Conservation (phyloP, 306 rosid genomes). For the Lithocarpus polystachyus region DNA sequence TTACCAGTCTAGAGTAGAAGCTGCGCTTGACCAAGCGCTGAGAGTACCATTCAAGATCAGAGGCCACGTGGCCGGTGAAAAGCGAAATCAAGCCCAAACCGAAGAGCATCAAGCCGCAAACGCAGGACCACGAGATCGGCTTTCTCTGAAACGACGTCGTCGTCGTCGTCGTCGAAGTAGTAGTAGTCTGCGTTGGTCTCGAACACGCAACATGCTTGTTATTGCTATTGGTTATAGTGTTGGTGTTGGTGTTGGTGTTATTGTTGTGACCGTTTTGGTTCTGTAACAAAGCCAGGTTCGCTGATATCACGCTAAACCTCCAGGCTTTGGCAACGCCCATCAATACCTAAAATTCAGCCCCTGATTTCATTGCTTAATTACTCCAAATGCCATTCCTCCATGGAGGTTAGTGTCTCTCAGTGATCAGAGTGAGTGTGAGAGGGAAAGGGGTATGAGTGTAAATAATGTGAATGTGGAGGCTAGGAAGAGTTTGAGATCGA, state of each 20-base stretch:
- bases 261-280: slow-evolving; percentile 23
- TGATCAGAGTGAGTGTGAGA: not conserved
- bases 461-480: not conserved
- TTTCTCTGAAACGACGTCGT: slow-evolving; percentile 38
- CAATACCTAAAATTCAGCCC: slow-evolving; percentile 18
- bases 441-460: not conserved
- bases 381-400: slow-evolving; percentile 16
- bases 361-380: slow-evolving; percentile 22
- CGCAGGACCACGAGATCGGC: slow-evolving; percentile 58
- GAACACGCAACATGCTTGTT: slow-evolving; percentile 35
- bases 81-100: slow-evolving; percentile 83
- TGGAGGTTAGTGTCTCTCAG: not conserved
- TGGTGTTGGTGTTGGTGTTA: too few relatives aligned
- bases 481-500: too few relatives aligned
- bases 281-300: slow-evolving; percentile 65
- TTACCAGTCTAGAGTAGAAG: slow-evolving; percentile 57
- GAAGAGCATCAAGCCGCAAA: slow-evolving; percentile 88
- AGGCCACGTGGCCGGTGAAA: slow-evolving; percentile 84
- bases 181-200: slow-evolving; percentile 38
- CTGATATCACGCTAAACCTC: slow-evolving; percentile 53
- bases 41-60: slow-evolving; percentile 96
- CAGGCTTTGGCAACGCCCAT: slow-evolving; percentile 57
- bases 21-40: slow-evolving; percentile 57
- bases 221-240: not conserved
- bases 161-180: not conserved